Percentiles rank a stretch among this genome's conserved stretches.
These are phyloP conservation scores for Kwoniella sp. DNA, from an alignment of 768 basidiomycete genomes.

Conservation along the genomic window DNA sequence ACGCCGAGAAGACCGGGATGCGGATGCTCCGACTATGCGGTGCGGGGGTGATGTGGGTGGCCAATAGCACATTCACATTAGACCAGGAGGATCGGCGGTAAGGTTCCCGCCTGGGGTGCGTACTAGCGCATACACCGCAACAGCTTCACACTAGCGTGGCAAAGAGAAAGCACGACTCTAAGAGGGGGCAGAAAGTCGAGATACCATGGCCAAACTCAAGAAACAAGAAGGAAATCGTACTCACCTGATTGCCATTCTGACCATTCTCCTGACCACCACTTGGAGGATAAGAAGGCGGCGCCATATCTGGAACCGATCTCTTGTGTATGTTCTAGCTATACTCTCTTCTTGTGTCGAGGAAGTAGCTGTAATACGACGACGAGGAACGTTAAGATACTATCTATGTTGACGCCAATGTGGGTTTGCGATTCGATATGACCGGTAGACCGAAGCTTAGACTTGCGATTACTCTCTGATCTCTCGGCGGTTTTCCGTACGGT, in stretches of 20 bases:
- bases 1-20: background rate
- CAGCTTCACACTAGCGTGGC: too few relatives aligned
- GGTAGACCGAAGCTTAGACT: background rate
- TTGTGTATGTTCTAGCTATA: too few relatives aligned
- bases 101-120: too few relatives aligned
- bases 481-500: slow-evolving; percentile 1
- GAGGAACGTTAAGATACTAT: background rate
- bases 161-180: too few relatives aligned
- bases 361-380: too few relatives aligned
- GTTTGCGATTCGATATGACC: background rate
- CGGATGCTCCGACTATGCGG: background rate
- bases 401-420: background rate
- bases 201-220: too few relatives aligned
- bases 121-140: too few relatives aligned
- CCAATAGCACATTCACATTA: too few relatives aligned
- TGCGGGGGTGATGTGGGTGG: background rate
- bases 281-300: background rate
- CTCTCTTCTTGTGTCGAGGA: too few relatives aligned
- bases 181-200: too few relatives aligned
- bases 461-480: background rate
- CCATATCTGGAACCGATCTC: background rate
- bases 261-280: background rate
- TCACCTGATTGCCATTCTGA: background rate
- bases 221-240: background rate
- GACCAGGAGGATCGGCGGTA: too few relatives aligned